These are phyloP conservation scores for Cladophialophora exuberans DNA, from an alignment of 2,329 filamentous ascomycete species.

Conservation along the genomic window DNA sequence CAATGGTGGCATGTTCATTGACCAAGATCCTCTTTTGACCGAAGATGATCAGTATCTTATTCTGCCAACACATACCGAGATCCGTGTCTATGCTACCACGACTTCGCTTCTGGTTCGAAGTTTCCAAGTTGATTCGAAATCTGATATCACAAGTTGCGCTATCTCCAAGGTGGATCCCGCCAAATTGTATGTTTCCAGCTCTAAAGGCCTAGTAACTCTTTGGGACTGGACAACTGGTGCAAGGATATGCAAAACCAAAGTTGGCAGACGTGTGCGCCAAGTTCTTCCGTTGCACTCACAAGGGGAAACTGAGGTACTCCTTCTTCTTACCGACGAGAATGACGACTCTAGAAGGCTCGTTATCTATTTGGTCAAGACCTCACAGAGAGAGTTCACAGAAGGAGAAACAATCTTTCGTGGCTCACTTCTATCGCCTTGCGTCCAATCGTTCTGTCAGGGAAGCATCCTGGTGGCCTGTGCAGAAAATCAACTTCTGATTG, in stretches of 20 bases:
- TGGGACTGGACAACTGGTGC: slow-evolving; percentile 62
- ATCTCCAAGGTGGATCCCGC: slow-evolving; percentile 56
- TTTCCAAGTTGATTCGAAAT: slow-evolving; percentile 60
- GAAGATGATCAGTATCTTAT: slow-evolving; percentile 69
- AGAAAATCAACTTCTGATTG: slow-evolving; percentile 60
- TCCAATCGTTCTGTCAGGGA: slow-evolving; percentile 33
- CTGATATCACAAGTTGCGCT: slow-evolving; percentile 55
- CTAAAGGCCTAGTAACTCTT: slow-evolving; percentile 54
- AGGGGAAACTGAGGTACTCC: slow-evolving; percentile 17
- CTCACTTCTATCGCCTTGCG: slow-evolving; percentile 8
- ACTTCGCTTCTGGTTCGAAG: slow-evolving; percentile 80
- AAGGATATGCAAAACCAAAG: slow-evolving; percentile 8
- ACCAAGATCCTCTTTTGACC: slow-evolving; percentile 61
- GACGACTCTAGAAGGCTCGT: slow-evolving; percentile 4
- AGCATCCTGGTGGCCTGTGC: slow-evolving; percentile 44
- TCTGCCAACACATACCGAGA: slow-evolving; percentile 70
- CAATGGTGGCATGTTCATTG: slow-evolving; percentile 58
- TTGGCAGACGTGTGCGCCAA: slow-evolving; percentile 11
- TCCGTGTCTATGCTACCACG: slow-evolving; percentile 79
- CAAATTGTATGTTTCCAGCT: slow-evolving; percentile 58
- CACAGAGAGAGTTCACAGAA: background rate
- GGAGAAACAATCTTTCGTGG: slow-evolving; percentile 5
- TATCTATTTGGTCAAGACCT: slow-evolving; percentile 10
- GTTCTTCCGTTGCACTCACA: slow-evolving; percentile 18
- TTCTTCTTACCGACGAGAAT: slow-evolving; percentile 14